These are phyloP conservation scores for Nemania diffusa DNA, from an alignment of 2,329 filamentous ascomycete genomes.

Conservation along the genomic window DNA sequence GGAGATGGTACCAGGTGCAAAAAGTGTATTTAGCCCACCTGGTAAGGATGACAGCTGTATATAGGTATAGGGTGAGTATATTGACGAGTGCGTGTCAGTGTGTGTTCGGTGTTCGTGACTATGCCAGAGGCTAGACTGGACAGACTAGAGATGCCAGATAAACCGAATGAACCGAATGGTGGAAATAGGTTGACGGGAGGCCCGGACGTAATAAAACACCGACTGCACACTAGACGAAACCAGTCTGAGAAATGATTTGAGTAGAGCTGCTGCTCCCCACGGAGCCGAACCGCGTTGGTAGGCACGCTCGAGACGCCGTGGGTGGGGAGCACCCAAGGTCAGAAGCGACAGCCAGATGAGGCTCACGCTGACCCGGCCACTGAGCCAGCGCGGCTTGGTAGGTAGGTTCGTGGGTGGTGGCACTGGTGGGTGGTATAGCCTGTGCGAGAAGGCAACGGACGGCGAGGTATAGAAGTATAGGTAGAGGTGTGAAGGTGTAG, in stretches of 20 bases:
- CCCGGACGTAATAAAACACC: slow-evolving; percentile 10
- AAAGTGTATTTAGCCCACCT: not conserved
- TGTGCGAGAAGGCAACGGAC: not conserved
- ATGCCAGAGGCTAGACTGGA: not conserved
- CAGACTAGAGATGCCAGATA: not conserved
- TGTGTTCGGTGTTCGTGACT: not conserved
- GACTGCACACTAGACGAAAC: slow-evolving; percentile 10
- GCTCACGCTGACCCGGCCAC: slow-evolving; percentile 42
- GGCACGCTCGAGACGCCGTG: slow-evolving; percentile 10
- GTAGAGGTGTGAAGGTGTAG: too few relatives aligned
- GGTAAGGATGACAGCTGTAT: not conserved
- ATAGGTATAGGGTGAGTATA: not conserved
- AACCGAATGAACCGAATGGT: slow-evolving; percentile 3
- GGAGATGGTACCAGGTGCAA: slow-evolving; percentile 4
- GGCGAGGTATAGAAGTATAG: too few relatives aligned
- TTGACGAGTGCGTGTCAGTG: not conserved
- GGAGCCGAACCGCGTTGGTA: slow-evolving; percentile 27
- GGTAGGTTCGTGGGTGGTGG: not conserved
- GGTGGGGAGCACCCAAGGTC: slow-evolving; percentile 18
- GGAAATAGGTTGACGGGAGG: slow-evolving; percentile 9
- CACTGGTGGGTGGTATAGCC: not conserved
- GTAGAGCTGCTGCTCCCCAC: slow-evolving; percentile 23
- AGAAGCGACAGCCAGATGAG: slow-evolving; percentile 22
- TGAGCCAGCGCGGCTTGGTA: slow-evolving; percentile 38
- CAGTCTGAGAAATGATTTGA: slow-evolving; percentile 27